Conservation (phyloP, 140 eudicot genomes). For the Oenanthe javanica region DNA sequence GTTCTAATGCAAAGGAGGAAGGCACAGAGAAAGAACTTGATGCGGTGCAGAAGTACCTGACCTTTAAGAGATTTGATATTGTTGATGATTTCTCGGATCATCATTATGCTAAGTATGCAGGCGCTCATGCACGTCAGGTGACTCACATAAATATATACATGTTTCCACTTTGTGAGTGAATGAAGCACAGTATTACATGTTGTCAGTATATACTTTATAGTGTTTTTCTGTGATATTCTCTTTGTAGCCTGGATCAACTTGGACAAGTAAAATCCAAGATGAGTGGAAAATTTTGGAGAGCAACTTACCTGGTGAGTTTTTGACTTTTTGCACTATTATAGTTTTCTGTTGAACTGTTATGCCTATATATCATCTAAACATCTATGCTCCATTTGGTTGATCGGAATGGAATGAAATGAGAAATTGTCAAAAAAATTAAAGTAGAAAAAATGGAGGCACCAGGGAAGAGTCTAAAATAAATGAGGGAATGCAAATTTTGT, state of each 20-base stretch:
- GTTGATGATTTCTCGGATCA: constrained; percentile 64
- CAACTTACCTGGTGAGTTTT: constrained; percentile 49
- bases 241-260: constrained; percentile 38
- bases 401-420: not conserved
- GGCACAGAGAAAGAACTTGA: constrained; percentile 19
- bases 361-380: not conserved
- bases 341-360: not conserved
- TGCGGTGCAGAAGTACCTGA: constrained; percentile 25
- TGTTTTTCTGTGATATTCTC: not conserved
- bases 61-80: constrained; percentile 48
- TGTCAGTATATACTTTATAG: not conserved
- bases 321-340: not conserved
- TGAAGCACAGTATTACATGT: not conserved
- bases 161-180: not conserved
- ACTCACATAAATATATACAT: not conserved
- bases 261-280: constrained; percentile 56
- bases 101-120: constrained; percentile 30
- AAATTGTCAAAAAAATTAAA: not conserved
- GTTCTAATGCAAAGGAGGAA: constrained; percentile 22
- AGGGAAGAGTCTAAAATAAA: too few species aligned
- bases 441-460: too few species aligned
- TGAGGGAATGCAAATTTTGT: too few species aligned
- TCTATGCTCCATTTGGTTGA: too few species aligned
- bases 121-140: not conserved
- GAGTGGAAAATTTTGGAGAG: constrained; percentile 67